Conservation (phyloP, 176 grass and related monocot species). For the maize (Zea mays) region Zm-B73-REFERENCE-NAM-5.0 NC_050097.1:4858501-4859000, state of each 20-base stretch:
- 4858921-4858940: no score
- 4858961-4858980: no score
- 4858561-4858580: not conserved
- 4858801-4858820: not conserved
- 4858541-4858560: not conserved
- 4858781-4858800: not conserved
- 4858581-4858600: not conserved
- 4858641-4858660: constrained; percentile 84
- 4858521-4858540: not conserved
- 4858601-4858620: not conserved
- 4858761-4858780: not conserved
- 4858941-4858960: no score
- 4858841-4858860: not conserved
- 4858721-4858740: constrained; percentile 20
- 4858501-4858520: not conserved
- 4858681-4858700: constrained; percentile 99
- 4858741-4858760: not conserved
- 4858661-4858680: constrained; percentile 91
- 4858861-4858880: not conserved
- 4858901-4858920: constrained; percentile 91
- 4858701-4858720: constrained; percentile 77
- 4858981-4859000: no score
- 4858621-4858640: constrained; percentile 28
- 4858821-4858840: not conserved
- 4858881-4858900: constrained; percentile 52